Percentiles rank a stretch among this genome's conserved stretches.
phyloP scores from a whole-genome alignment of 257 asterid genomes.

The Solanum boliviense region DNA sequence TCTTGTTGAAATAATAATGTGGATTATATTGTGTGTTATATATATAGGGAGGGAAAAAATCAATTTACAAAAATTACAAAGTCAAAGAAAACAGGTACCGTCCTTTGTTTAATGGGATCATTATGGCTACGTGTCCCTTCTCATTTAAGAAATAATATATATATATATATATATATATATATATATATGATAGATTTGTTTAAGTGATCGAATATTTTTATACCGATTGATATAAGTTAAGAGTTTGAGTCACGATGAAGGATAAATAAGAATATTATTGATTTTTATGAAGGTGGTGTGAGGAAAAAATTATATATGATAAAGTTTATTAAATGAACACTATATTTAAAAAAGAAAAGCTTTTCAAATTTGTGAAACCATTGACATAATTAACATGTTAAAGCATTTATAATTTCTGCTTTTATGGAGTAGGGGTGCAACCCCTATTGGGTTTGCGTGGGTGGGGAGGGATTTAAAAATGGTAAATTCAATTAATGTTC shows the following conservation, averaged over 20 bases:
- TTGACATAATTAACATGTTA: background rate
- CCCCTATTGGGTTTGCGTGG: background rate
- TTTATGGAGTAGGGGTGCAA: background rate
- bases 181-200: background rate
- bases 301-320: background rate
- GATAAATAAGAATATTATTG: background rate
- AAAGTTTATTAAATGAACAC: background rate
- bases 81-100: constrained; percentile 51
- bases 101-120: constrained; percentile 40
- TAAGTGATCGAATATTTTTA: background rate
- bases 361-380: background rate
- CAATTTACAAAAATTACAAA: background rate
- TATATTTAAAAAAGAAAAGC: background rate
- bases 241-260: background rate
- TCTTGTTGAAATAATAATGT: background rate
- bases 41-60: constrained; percentile 1
- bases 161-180: too few species aligned
- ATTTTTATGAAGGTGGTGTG: background rate
- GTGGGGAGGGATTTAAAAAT: background rate
- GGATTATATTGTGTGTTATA: background rate
- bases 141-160: background rate
- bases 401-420: background rate
- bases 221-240: background rate
- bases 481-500: background rate
- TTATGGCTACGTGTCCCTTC: constrained; percentile 57